Percentiles rank a stretch among this genome's conserved stretches.
Conservation (phyloP, 805 yeast genomes). For the Metschnikowia baotianmanensis region DNA sequence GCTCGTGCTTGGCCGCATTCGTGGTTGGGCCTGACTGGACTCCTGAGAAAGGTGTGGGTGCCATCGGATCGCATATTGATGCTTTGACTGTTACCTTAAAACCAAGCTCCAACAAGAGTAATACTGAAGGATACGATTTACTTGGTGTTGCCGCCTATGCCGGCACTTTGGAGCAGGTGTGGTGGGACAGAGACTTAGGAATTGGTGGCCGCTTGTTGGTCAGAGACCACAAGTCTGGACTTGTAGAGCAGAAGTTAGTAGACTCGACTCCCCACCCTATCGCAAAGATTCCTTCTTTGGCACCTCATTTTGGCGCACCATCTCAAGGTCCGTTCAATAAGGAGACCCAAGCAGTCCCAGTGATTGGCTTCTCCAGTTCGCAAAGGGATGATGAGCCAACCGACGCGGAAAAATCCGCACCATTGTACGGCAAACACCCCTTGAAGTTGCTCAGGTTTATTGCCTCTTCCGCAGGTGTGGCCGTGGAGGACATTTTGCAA, state of each 20-base stretch:
- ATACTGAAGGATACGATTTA: constrained; percentile 71
- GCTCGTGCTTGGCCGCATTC: constrained; percentile 67
- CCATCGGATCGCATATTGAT: constrained; percentile 75
- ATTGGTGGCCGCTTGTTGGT: constrained; percentile 75
- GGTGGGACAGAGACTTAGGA: constrained; percentile 89
- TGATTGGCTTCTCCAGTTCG: constrained; percentile 54
- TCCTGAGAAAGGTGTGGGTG: constrained; percentile 64
- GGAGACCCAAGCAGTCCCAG: constrained; percentile 78
- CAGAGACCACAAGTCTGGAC: constrained; percentile 29
- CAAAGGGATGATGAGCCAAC: constrained; percentile 46
- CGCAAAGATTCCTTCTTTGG: constrained; percentile 80
- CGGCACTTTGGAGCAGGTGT: constrained; percentile 59
- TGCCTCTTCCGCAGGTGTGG: constrained; percentile 56
- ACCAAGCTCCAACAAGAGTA: constrained; percentile 61
- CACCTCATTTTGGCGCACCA: constrained; percentile 80
- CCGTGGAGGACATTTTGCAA: constrained; percentile 61
- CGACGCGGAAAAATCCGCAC: constrained; percentile 60
- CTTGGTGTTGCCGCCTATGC: constrained; percentile 85
- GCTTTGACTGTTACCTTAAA: constrained; percentile 66
- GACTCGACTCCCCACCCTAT: constrained; percentile 65
- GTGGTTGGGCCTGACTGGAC: constrained; percentile 65
- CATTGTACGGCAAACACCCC: constrained; percentile 67
- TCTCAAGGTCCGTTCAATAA: constrained; percentile 69
- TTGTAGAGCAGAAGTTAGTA: constrained; percentile 44
- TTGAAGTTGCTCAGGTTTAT: constrained; percentile 65